Conservation (phyloP, 202 grass and related monocot species). For the Musa balbisiana region DNA sequence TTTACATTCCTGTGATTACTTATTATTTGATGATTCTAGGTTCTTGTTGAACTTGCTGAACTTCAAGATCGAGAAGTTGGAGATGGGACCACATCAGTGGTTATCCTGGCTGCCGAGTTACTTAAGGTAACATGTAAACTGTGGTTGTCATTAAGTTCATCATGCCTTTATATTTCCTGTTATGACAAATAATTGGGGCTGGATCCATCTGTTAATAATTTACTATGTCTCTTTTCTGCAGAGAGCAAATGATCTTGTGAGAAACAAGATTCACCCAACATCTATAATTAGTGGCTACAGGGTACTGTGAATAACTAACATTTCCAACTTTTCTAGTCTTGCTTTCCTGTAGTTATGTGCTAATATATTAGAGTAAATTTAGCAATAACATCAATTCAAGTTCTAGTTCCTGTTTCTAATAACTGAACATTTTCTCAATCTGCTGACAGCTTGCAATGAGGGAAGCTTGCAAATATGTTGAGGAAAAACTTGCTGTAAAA, state of each 20-base stretch:
- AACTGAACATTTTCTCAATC: neutral
- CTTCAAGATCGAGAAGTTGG: conserved; percentile 94
- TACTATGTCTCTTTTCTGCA: conserved; percentile 24
- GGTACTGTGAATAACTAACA: conserved; percentile 30
- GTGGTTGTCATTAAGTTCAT: neutral
- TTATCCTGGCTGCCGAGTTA: conserved; percentile 74
- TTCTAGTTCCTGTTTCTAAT: no score
- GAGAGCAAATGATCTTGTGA: conserved; percentile 85
- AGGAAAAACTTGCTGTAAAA: conserved; percentile 76
- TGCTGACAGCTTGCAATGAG: conserved; percentile 80
- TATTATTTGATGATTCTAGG: conserved; percentile 30
- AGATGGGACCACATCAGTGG: conserved; percentile 85
- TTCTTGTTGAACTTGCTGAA: conserved; percentile 94
- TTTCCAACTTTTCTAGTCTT: neutral
- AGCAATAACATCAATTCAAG: no score
- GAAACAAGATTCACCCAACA: conserved; percentile 88
- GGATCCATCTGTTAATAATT: neutral
- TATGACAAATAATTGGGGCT: no score
- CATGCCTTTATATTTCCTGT: no score
- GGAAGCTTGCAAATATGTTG: conserved; percentile 93
- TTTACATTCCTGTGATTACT: conserved; percentile 7
- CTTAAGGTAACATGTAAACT: conserved; percentile 54
- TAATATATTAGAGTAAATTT: neutral
- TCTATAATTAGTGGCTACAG: conserved; percentile 87
- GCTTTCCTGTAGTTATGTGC: no score